Conservation (phyloP, 2,329 filamentous ascomycete species). For the Botrytis pseudocinerea region DNA sequence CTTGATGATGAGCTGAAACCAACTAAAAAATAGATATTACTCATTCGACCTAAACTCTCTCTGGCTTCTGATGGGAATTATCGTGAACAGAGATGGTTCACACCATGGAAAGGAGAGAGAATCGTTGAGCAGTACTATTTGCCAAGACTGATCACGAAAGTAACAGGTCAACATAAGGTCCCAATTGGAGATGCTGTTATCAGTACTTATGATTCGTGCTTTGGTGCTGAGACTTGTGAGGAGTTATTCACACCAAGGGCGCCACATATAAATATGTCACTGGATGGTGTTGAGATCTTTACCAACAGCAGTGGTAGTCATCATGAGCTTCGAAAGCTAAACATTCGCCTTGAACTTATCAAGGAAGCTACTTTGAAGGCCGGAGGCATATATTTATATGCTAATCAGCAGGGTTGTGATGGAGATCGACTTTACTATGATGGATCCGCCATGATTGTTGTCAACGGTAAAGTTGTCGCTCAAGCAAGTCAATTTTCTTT, state of each 20-base stretch:
- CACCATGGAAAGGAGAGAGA: conserved; percentile 58
- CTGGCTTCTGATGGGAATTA: conserved; percentile 72
- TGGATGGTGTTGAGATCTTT: conserved; percentile 71
- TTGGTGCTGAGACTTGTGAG: conserved; percentile 68
- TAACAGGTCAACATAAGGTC: conserved; percentile 53
- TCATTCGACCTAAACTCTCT: conserved; percentile 71
- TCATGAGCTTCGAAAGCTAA: conserved; percentile 66
- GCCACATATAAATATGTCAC: conserved; percentile 55
- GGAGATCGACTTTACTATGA: conserved; percentile 59
- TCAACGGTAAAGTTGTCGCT: conserved; percentile 61
- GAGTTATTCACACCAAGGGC: conserved; percentile 57
- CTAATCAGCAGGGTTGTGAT: conserved; percentile 61
- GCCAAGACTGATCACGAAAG: conserved; percentile 51
- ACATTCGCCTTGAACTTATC: conserved; percentile 64
- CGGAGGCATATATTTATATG: conserved; percentile 61
- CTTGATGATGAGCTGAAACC: not conserved
- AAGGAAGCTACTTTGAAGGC: conserved; percentile 63
- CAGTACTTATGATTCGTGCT: conserved; percentile 59
- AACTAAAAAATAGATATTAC: conserved; percentile 55
- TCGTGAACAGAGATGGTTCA: conserved; percentile 62
- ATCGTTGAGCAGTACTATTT: conserved; percentile 66
- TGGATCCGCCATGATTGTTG: conserved; percentile 59
- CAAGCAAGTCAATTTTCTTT: conserved; percentile 50
- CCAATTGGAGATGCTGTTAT: conserved; percentile 60
- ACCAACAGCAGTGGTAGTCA: conserved; percentile 71